Base-by-base conservation (phyloP, 2,329 filamentous ascomycete genomes). In the Aureobasidium namibiae region DNA sequence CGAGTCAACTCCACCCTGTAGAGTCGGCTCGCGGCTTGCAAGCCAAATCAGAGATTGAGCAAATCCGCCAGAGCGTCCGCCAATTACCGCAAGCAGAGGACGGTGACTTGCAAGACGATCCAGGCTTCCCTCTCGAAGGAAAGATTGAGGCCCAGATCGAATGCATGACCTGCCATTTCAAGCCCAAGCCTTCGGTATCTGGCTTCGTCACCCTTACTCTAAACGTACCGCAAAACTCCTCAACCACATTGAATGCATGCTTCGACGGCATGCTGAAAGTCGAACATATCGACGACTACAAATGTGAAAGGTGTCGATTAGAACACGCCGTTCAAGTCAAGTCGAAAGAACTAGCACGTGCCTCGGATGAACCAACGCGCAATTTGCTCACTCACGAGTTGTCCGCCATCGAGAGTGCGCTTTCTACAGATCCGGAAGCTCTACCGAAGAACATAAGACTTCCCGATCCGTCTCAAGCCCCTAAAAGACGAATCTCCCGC, bases 261-360 rank as follows among this genome's bases (percentile, higher is more conserved):
- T 94, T 99, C 67, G 94, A 99, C 67, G 89, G 89, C 41, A 87
- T 96, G 73, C 86, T 99, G 65, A 96, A 96, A 74, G 90, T 90
- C 0, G 94, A 99, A 72, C 88, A 91, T 70, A 96, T 99, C 64
- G 92, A 97, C 63, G 94, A 96, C 70, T 99, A 95, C 78, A 92
- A 89, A 66, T 99, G 94, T 75, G 94, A 96, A 67, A 89, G 86
- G 74, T 99, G 94, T 69, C 85, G 91, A 23, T 79, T 99, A n/a
- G 74, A 89, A 44, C 88, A 96, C 71, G 91, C 91, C 4, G 75
- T 89, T 56, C 78, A 84, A 31, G 73, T 76, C 34, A 81, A 76
- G 59, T 78, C 82, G 3, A 78, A 72, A 23, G 59, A 68, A 2
- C 82, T 82, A 0, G 82, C 70, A 4, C 64, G 65, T 14, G 52